A percentile compares a stretch with the other conserved stretches of the same genome.
Conservation (phyloP, 2,329 filamentous ascomycete genomes). For the Chrysoporthe deuterocubensis region DNA sequence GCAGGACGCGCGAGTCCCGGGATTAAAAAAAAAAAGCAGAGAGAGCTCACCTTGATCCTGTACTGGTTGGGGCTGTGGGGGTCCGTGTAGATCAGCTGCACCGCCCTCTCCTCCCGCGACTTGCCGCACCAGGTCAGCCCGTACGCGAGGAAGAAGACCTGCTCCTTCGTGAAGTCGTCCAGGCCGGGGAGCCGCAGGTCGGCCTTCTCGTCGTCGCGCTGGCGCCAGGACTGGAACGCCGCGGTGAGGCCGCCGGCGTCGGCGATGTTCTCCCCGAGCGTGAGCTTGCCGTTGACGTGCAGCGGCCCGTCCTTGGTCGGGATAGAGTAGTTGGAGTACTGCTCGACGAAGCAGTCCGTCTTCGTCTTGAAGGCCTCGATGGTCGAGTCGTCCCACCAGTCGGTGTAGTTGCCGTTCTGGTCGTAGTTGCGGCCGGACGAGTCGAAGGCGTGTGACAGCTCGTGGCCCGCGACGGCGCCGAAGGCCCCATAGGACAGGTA, state of each 20-base stretch:
- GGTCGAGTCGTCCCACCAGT: constrained; percentile 69
- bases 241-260: constrained; percentile 70
- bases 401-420: constrained; percentile 64
- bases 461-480: constrained; percentile 69
- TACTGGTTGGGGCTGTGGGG: constrained; percentile 68
- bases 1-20: not conserved
- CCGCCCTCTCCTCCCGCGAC: constrained; percentile 59
- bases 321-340: constrained; percentile 66
- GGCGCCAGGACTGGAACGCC: constrained; percentile 68
- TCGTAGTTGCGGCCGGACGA: constrained; percentile 68
- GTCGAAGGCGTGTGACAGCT: constrained; percentile 73
- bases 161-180: constrained; percentile 65
- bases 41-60: constrained; percentile 54
- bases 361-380: constrained; percentile 61
- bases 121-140: constrained; percentile 71
- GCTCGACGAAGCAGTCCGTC: constrained; percentile 69
- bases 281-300: constrained; percentile 66
- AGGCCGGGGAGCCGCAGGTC: constrained; percentile 63
- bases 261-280: constrained; percentile 72
- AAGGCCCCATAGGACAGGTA: constrained; percentile 74
- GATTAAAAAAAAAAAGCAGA: not conserved
- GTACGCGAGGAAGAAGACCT: constrained; percentile 71
- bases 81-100: constrained; percentile 63
- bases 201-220: constrained; percentile 54
- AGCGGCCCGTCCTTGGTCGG: constrained; percentile 59